A percentile compares a stretch with the other conserved stretches of the same genome.
Evolutionary conservation across 2,329 filamentous ascomycete genomes (phyloP).

Genomic region (Shiraia sp.): DNA sequence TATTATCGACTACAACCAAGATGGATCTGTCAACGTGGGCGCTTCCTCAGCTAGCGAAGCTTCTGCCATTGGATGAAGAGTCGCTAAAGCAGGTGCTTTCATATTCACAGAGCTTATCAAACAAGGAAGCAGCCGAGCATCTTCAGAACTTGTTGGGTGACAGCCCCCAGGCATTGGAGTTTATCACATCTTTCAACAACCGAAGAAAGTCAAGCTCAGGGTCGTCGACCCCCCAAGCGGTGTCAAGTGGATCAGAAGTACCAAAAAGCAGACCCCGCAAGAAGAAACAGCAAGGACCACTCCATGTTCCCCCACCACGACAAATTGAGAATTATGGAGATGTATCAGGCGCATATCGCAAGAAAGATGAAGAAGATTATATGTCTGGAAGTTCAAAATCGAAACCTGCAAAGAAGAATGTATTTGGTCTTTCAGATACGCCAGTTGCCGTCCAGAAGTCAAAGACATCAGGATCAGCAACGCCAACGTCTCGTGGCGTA

Average conservation of each 20-base stretch:
- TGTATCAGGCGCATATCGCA: slow-evolving; percentile 72
- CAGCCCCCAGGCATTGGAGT: slow-evolving; percentile 73
- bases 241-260: slow-evolving; percentile 33
- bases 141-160: slow-evolving; percentile 88
- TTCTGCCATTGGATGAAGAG: slow-evolving; percentile 83
- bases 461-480: slow-evolving; percentile 32
- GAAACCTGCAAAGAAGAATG: slow-evolving; percentile 48
- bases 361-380: slow-evolving; percentile 75
- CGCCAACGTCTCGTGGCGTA: slow-evolving; percentile 40
- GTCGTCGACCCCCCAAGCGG: slow-evolving; percentile 14
- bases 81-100: slow-evolving; percentile 83
- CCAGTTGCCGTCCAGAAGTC: slow-evolving; percentile 50
- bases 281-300: slow-evolving; percentile 48
- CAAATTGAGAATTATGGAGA: slow-evolving; percentile 64
- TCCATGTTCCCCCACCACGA: slow-evolving; percentile 47
- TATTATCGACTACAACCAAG: slow-evolving; percentile 6
- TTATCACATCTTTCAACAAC: slow-evolving; percentile 76
- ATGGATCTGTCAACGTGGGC: slow-evolving; percentile 59
- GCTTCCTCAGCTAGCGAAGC: slow-evolving; percentile 71
- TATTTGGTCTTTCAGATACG: slow-evolving; percentile 56
- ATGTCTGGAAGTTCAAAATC: slow-evolving; percentile 55
- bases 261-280: slow-evolving; percentile 41
- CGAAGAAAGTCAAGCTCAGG: slow-evolving; percentile 51
- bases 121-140: slow-evolving; percentile 77
- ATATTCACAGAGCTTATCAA: slow-evolving; percentile 77